These are phyloP conservation scores for Coemansia sp. DNA, from an alignment of 192 early-diverging fungal species.

Conservation along the genomic window DNA sequence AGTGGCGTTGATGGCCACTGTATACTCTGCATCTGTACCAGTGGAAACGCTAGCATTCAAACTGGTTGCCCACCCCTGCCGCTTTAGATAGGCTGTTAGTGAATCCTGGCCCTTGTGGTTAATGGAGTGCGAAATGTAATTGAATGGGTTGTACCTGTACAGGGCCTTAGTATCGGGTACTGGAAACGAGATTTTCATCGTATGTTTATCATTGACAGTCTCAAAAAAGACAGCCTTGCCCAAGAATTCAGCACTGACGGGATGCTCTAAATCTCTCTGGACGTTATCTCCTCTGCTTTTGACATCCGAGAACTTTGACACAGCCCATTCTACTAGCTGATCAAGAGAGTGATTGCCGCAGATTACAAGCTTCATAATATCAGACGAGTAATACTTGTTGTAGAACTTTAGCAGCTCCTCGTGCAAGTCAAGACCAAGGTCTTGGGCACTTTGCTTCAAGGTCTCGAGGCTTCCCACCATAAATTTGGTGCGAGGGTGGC, in stretches of 20 bases:
- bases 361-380: conserved; percentile 90
- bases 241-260: conserved; percentile 23
- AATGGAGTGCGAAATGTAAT: conserved; percentile 74
- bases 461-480: conserved; percentile 81
- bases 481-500: conserved; percentile 79
- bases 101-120: conserved; percentile 80
- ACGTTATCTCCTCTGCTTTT: conserved; percentile 72
- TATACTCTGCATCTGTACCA: conserved; percentile 3
- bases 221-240: conserved; percentile 68
- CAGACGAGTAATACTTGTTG: conserved; percentile 82
- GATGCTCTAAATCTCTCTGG: not conserved
- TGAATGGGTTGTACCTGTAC: conserved; percentile 55
- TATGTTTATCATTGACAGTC: conserved; percentile 67
- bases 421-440: conserved; percentile 66
- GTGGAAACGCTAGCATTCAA: not conserved
- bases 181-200: conserved; percentile 73
- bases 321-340: conserved; percentile 71
- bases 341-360: conserved; percentile 77
- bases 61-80: conserved; percentile 75
- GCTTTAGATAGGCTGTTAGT: conserved; percentile 73
- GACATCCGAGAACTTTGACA: conserved; percentile 74
- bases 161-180: conserved; percentile 65
- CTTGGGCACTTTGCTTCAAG: conserved; percentile 53
- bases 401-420: conserved; percentile 80
- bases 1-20: conserved; percentile 7